Conservation (phyloP, 1,284 basidiomycete genomes). For the Pascua sp. region DNA sequence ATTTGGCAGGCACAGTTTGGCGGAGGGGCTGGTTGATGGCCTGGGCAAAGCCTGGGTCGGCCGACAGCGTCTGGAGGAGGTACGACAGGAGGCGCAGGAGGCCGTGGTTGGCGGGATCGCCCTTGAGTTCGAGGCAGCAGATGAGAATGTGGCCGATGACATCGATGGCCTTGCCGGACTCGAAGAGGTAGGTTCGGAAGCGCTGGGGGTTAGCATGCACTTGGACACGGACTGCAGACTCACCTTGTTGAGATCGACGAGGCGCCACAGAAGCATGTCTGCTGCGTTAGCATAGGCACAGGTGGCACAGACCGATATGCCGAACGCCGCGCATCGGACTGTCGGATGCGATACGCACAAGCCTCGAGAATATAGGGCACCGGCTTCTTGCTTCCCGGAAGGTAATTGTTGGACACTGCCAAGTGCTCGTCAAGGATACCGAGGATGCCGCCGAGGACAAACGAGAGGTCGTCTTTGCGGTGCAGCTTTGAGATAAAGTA, state of each 20-base stretch:
- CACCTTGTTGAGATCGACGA: conserved; percentile 77
- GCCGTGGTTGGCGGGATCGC: conserved; percentile 90
- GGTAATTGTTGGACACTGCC: conserved; percentile 65
- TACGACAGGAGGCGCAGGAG: conserved; percentile 85
- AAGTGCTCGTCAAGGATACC: conserved; percentile 71
- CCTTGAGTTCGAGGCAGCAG: conserved; percentile 78
- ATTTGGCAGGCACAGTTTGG: conserved; percentile 67
- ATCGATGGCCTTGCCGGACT: conserved; percentile 72
- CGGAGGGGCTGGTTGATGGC: conserved; percentile 59
- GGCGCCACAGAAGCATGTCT: conserved; percentile 87
- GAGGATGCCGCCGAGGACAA: conserved; percentile 70
- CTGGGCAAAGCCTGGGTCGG: conserved; percentile 70
- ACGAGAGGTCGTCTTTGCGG: conserved; percentile 78
- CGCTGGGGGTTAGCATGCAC: conserved; percentile 56
- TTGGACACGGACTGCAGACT: conserved; percentile 50
- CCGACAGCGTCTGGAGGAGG: conserved; percentile 84
- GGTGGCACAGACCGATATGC: not conserved
- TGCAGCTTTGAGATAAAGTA: conserved; percentile 91
- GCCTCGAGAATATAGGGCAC: conserved; percentile 76
- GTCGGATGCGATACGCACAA: conserved; percentile 54
- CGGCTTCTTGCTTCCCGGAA: conserved; percentile 76
- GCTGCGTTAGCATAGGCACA: not conserved
- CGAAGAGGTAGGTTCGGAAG: conserved; percentile 74
- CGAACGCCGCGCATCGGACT: not conserved
- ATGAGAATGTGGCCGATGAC: conserved; percentile 72